Conservation (phyloP, 2,329 filamentous ascomycete genomes). For the Scytalidium sp. region DNA sequence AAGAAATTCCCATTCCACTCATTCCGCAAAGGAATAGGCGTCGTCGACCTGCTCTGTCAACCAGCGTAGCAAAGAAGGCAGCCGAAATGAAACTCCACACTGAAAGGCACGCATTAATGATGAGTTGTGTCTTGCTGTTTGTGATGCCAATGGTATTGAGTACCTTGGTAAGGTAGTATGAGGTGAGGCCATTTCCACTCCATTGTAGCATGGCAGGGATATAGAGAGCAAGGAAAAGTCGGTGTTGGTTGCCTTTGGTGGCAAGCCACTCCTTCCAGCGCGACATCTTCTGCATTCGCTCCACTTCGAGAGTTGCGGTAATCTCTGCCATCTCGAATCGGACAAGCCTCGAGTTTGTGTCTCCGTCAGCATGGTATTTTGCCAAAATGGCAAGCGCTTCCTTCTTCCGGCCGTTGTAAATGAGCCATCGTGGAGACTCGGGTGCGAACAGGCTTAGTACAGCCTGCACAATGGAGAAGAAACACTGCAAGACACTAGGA, state of each 20-base stretch:
- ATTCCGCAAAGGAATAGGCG: conserved; percentile 48
- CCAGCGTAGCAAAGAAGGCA: conserved; percentile 27
- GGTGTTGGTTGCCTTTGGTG: conserved; percentile 5
- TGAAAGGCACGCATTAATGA: conserved; percentile 25
- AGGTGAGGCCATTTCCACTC: conserved; percentile 17
- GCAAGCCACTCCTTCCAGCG: conserved; percentile 4
- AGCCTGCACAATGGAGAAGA: conserved; percentile 4
- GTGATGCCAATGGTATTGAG: conserved; percentile 19
- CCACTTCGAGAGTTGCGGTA: conserved; percentile 32
- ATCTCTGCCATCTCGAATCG: conserved; percentile 28
- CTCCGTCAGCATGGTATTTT: conserved; percentile 54
- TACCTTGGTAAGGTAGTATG: conserved; percentile 34
- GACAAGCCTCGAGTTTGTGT: conserved; percentile 41
- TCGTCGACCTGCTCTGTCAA: conserved; percentile 32
- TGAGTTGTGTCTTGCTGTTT: conserved; percentile 14
- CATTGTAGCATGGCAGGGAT: conserved; percentile 6
- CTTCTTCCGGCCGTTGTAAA: conserved; percentile 51
- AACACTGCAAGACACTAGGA: conserved; percentile 37
- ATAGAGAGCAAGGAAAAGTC: conserved; percentile 8
- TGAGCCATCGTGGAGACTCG: conserved; percentile 32
- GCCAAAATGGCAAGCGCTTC: conserved; percentile 51
- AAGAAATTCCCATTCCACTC: conserved; percentile 21
- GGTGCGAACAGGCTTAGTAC: conserved; percentile 18
- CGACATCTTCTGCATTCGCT: conserved; percentile 36
- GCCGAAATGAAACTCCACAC: conserved; percentile 38